Evolutionary conservation across 2,329 filamentous ascomycete genomes (phyloP).

Genomic region (Aspergillus luchuensis): DNA sequence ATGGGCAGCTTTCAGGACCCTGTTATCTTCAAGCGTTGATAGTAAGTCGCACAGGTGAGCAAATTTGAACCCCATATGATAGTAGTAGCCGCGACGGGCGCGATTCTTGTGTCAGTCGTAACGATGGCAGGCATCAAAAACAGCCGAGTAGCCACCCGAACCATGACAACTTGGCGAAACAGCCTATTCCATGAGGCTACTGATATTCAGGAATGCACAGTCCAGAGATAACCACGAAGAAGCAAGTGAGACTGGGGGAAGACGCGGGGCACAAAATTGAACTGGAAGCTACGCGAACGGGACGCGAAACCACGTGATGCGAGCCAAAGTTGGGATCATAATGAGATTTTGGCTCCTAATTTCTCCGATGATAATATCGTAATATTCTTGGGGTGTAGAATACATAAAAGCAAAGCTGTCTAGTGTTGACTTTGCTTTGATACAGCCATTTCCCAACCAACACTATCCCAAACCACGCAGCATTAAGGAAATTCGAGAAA

Average conservation of each 20-base stretch:
- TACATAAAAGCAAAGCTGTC: conserved; percentile 18
- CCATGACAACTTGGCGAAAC: background rate
- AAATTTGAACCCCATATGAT: conserved; percentile 58
- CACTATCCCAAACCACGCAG: conserved; percentile 19
- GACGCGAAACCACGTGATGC: background rate
- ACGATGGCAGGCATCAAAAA: background rate
- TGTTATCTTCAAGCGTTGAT: conserved; percentile 62
- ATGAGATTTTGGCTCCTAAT: background rate
- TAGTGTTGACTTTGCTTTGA: conserved; percentile 10
- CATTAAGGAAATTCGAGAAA: conserved; percentile 16
- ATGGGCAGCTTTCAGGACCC: conserved; percentile 37
- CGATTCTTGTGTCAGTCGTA: background rate
- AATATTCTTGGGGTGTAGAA: conserved; percentile 16
- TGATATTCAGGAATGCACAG: background rate
- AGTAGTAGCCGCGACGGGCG: background rate
- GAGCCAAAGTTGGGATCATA: background rate
- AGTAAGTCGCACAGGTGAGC: conserved; percentile 73
- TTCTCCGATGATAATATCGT: background rate
- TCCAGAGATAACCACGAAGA: background rate
- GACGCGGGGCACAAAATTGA: background rate
- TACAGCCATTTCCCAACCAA: conserved; percentile 19
- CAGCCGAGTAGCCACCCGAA: background rate
- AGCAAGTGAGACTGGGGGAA: background rate
- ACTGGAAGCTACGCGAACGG: background rate
- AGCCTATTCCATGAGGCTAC: background rate